These are phyloP conservation scores for Podaxis rugospora DNA, from an alignment of 768 basidiomycete species.

Conservation along the genomic window DNA sequence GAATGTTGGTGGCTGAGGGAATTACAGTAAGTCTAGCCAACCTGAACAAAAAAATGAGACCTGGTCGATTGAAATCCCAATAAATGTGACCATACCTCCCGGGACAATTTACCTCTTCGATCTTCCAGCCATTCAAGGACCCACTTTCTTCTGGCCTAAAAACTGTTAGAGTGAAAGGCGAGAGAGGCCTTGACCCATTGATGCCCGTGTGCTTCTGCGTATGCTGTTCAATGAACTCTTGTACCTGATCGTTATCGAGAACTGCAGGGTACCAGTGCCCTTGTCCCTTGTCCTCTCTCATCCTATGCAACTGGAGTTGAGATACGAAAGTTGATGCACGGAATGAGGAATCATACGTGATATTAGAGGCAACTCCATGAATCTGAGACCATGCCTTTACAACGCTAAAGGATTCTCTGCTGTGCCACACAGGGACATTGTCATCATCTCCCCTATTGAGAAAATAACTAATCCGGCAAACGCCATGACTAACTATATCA, in stretches of 20 bases:
- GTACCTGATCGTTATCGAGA: conserved; percentile 50
- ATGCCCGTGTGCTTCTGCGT: not conserved
- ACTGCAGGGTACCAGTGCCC: conserved; percentile 70
- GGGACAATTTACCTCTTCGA: conserved; percentile 54
- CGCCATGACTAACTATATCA: not conserved
- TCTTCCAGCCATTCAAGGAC: conserved; percentile 64
- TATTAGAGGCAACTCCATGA: conserved; percentile 34
- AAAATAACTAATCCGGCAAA: not conserved
- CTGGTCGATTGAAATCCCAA: not conserved
- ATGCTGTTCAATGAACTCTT: conserved; percentile 40
- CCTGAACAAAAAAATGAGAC: conserved; percentile 19
- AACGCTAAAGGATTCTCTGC: conserved; percentile 57
- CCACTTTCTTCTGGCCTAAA: conserved; percentile 67
- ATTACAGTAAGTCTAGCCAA: conserved; percentile 33
- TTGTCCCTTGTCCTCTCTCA: conserved; percentile 55
- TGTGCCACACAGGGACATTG: conserved; percentile 88
- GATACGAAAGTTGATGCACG: not conserved
- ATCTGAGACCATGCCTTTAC: conserved; percentile 49
- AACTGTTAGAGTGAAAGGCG: conserved; percentile 68
- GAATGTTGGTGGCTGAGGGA: not conserved
- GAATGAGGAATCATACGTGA: conserved; percentile 36
- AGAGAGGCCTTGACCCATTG: not conserved
- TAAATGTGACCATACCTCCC: conserved; percentile 50
- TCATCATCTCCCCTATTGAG: conserved; percentile 62
- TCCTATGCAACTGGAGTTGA: conserved; percentile 28